phyloP scores from a whole-genome alignment of 495 filamentous ascomycete genomes.

The Hypoxylon fragiforme region DNA sequence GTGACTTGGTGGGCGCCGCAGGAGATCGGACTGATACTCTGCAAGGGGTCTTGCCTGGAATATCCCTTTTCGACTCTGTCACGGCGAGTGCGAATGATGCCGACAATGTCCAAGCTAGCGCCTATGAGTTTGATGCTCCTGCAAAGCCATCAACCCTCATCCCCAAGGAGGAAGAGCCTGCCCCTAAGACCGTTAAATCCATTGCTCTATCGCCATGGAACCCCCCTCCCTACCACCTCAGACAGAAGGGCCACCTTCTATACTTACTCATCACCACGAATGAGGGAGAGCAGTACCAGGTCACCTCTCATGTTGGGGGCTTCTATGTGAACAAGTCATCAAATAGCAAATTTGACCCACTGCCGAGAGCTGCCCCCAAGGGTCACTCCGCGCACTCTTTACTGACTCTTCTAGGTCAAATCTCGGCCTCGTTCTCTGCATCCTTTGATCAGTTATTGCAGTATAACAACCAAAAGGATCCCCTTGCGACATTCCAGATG shows the following conservation, averaged over 20 bases:
- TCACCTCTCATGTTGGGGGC: constrained; percentile 89
- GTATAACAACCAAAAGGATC: constrained; percentile 79
- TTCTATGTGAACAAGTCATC: constrained; percentile 96
- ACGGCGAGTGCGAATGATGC: constrained; percentile 49
- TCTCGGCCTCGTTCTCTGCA: constrained; percentile 80
- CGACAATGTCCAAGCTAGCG: constrained; percentile 57
- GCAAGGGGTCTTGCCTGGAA: constrained; percentile 84
- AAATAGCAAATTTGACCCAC: constrained; percentile 89
- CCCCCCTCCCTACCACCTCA: constrained; percentile 86
- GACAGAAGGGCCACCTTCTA: constrained; percentile 89
- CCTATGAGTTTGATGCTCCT: constrained; percentile 75
- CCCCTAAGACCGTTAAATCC: constrained; percentile 86
- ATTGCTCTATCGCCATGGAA: constrained; percentile 94
- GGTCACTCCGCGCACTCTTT: constrained; percentile 79
- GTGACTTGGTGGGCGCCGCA: constrained; percentile 90
- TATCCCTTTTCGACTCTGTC: constrained; percentile 83
- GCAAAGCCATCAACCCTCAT: constrained; percentile 71
- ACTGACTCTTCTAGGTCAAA: constrained; percentile 70
- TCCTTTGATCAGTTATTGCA: constrained; percentile 78
- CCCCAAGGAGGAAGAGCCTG: constrained; percentile 61
- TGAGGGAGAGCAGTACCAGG: constrained; percentile 90
- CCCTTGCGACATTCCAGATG: constrained; percentile 89
- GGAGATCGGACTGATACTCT: constrained; percentile 85
- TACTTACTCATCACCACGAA: constrained; percentile 87
- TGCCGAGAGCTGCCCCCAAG: constrained; percentile 71